Base-by-base conservation (phyloP, 176 grass and related monocot species). In the Aegilops longissima region DNA sequence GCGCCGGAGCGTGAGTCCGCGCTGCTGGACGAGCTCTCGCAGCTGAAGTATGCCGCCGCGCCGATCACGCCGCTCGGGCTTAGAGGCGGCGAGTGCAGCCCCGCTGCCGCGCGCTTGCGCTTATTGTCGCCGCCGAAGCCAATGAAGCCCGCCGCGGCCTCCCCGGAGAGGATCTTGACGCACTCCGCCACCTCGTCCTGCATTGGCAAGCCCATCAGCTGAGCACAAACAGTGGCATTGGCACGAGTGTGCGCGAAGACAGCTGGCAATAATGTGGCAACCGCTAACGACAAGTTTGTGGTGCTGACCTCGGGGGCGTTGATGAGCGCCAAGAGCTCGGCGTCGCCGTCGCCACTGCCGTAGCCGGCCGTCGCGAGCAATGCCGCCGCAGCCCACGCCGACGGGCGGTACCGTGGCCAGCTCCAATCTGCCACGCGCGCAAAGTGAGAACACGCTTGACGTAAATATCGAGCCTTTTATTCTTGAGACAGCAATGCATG, bases 371-470 rank as follows among this genome's bases (percentile, higher is more conserved):
- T 92, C 33, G 74, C 76, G 29, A 90, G 80, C 73, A 98, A 80
- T 45, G 85, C 87, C 36, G 93, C 92, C 21, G 92, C 85, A 8
- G 97, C 94, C 97, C 97, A 98, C 1, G 87, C 85, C 11, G 97
- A 96, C 29, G 97, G 84, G 36, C 84, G 80, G 80, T 96, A 83
- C 9, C 75, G 88, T 54, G 95, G 79, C 97, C 97, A 99, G 81
- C 89, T 94, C 71, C 89, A 85, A 88, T 99, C 97, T 99, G 89
- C 36, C 9, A 59, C 74, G 49, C 16, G 4, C 33, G 34, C 14
- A 47, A 9, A 31, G 16, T 34, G 16, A 44, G 31, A 14, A 61
- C 17, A 47, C 49, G 61, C 20, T 40, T 3, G 40, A 42, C 29
- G 66, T 34, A 76, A 84, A 84, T 7, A 84, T 66, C 2, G 8